phyloP scores from a whole-genome alignment of 495 filamentous ascomycete genomes.

The Lophium mytilinum region DNA sequence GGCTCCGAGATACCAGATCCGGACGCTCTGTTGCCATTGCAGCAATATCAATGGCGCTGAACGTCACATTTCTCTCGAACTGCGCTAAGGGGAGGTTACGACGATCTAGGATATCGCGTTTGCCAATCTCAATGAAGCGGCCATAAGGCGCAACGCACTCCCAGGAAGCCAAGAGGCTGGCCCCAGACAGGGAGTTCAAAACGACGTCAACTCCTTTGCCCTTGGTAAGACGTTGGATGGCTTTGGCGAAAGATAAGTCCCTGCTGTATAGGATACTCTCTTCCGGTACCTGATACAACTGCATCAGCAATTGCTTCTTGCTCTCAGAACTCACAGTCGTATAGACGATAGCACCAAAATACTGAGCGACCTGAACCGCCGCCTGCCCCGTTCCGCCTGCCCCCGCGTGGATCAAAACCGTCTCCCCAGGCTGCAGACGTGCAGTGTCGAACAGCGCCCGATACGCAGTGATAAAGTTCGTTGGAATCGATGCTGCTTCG shows the following conservation, averaged over 20 bases:
- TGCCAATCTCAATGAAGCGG: conserved; percentile 15
- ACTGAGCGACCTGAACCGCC: conserved; percentile 5
- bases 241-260: background rate
- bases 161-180: background rate
- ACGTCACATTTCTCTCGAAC: background rate
- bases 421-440: conserved; percentile 24
- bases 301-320: conserved; percentile 6
- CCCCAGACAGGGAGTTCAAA: conserved; percentile 1
- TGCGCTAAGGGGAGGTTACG: background rate
- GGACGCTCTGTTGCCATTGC: background rate
- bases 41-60: background rate
- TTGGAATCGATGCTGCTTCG: background rate
- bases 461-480: background rate
- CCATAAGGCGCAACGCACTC: background rate
- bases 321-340: conserved; percentile 1
- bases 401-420: conserved; percentile 17
- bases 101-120: conserved; percentile 2
- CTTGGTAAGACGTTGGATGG: conserved; percentile 2
- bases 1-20: background rate
- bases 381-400: conserved; percentile 16
- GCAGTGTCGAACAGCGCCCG: conserved; percentile 3
- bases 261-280: conserved; percentile 7
- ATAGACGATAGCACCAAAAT: conserved; percentile 9
- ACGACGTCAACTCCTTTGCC: conserved; percentile 3
- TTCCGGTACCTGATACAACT: background rate